phyloP scores from a whole-genome alignment of 2,329 filamentous ascomycete species.

The Fonsecaea multimorphosa region DNA sequence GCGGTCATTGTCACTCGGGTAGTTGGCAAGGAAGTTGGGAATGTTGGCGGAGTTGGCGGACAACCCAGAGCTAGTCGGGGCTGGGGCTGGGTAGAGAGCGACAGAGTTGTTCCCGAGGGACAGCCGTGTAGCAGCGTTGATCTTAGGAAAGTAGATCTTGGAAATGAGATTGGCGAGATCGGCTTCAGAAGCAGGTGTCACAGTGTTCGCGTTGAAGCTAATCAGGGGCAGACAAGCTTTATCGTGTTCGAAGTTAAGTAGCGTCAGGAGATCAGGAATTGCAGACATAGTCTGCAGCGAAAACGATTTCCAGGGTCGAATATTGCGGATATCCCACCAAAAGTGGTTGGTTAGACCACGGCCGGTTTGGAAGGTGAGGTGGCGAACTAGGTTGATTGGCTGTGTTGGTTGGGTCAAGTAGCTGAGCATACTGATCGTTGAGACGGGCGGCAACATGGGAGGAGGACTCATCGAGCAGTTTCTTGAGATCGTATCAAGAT shows the following conservation, averaged over 20 bases:
- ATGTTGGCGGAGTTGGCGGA: conserved; percentile 50
- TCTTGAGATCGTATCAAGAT: conserved; percentile 44
- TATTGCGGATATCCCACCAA: conserved; percentile 94
- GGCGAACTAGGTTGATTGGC: conserved; percentile 79
- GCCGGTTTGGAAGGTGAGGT: conserved; percentile 71
- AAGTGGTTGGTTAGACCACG: conserved; percentile 78
- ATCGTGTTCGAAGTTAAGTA: conserved; percentile 74
- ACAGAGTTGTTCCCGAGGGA: conserved; percentile 71
- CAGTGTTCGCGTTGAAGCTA: conserved; percentile 53
- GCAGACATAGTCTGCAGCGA: conserved; percentile 72
- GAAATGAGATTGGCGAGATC: conserved; percentile 77
- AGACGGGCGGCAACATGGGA: conserved; percentile 43
- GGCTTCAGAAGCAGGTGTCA: conserved; percentile 78
- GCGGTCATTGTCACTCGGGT: conserved; percentile 57
- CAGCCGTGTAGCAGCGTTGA: conserved; percentile 81
- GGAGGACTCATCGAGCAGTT: conserved; percentile 52
- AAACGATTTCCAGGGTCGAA: conserved; percentile 83
- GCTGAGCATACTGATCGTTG: conserved; percentile 72
- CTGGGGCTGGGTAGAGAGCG: conserved; percentile 50
- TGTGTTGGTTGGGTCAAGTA: conserved; percentile 84
- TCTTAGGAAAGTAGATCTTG: conserved; percentile 80
- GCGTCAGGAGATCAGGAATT: conserved; percentile 72
- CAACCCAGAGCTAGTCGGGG: conserved; percentile 42
- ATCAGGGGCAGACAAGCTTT: conserved; percentile 63
- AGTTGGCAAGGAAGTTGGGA: conserved; percentile 61